A percentile compares a stretch with the other conserved stretches of the same genome.
These are phyloP conservation scores for Cucurbita argyrosperma DNA, from an alignment of 306 rosid species.

Conservation along the genomic window DNA sequence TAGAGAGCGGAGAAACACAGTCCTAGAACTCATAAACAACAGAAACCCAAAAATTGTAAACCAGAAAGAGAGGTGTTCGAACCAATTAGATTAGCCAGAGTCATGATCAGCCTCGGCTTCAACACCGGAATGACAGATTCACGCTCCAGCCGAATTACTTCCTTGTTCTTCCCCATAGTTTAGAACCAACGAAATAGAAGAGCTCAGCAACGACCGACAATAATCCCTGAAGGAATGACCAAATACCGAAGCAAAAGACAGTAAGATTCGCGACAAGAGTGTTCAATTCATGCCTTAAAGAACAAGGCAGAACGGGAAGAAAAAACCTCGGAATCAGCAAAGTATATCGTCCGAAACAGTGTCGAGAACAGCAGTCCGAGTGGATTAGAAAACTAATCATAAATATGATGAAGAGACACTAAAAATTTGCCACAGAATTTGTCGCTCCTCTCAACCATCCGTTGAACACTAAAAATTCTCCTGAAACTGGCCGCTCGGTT, in stretches of 20 bases:
- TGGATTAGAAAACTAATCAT: neutral
- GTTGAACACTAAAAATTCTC: neutral
- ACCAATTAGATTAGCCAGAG: constrained; percentile 83
- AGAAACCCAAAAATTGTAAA: neutral
- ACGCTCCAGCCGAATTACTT: constrained; percentile 67
- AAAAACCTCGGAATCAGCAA: constrained; percentile 1
- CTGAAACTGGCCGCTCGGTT: neutral
- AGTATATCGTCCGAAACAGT: constrained; percentile 1
- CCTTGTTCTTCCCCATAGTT: constrained; percentile 27
- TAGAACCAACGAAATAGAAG: neutral
- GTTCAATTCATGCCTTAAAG: neutral
- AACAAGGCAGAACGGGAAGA: neutral
- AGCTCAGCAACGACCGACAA: neutral
- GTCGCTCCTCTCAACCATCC: neutral
- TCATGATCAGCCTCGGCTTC: constrained; percentile 69
- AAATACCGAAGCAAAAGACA: neutral
- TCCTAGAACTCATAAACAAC: neutral
- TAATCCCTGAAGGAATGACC: neutral
- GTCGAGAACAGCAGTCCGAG: neutral
- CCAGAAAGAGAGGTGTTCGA: neutral
- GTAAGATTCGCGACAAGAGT: neutral
- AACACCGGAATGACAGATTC: constrained; percentile 80
- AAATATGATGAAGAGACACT: neutral
- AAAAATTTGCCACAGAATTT: neutral
- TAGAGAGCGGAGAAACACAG: neutral